These are phyloP conservation scores for Casuarina cunninghamiana DNA, from an alignment of 306 rosid genomes.

Conservation along the genomic window DNA sequence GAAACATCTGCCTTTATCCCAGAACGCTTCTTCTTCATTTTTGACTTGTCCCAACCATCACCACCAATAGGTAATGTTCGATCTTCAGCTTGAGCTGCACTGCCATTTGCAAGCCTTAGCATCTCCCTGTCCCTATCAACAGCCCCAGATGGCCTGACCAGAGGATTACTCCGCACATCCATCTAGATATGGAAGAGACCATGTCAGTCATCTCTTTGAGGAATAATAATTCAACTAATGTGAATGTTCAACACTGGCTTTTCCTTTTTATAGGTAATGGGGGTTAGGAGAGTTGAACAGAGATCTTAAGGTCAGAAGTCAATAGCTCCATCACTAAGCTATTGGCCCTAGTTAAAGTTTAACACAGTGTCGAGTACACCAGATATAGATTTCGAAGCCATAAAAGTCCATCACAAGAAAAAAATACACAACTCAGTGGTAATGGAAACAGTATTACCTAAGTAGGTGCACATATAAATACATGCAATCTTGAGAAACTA, in stretches of 20 bases:
- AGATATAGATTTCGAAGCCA: background rate
- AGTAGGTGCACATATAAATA: background rate
- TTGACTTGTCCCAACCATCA: slow-evolving; percentile 97
- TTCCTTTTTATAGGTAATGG: too few species aligned
- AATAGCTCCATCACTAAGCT: too few species aligned
- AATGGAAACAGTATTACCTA: background rate
- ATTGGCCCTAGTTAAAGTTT: too few species aligned
- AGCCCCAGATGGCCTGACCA: slow-evolving; percentile 71
- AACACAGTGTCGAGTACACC: background rate
- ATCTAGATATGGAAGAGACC: slow-evolving; percentile 48
- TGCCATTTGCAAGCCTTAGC: slow-evolving; percentile 61
- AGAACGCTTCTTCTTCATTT: slow-evolving; percentile 95
- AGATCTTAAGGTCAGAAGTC: too few species aligned
- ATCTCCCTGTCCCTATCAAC: slow-evolving; percentile 90
- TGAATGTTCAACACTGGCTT: background rate
- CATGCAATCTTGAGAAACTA: background rate
- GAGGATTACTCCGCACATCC: slow-evolving; percentile 81
- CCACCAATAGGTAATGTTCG: slow-evolving; percentile 72
- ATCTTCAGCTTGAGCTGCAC: slow-evolving; percentile 78
- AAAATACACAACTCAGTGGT: background rate
- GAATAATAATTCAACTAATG: slow-evolving; percentile 8
- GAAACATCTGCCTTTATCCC: slow-evolving; percentile 91
- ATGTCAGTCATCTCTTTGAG: slow-evolving; percentile 32
- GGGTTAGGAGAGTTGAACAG: too few species aligned
- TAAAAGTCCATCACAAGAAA: background rate